Base-by-base conservation (phyloP, 2,329 filamentous ascomycete species). In the Coniochaeta sp. region DNA sequence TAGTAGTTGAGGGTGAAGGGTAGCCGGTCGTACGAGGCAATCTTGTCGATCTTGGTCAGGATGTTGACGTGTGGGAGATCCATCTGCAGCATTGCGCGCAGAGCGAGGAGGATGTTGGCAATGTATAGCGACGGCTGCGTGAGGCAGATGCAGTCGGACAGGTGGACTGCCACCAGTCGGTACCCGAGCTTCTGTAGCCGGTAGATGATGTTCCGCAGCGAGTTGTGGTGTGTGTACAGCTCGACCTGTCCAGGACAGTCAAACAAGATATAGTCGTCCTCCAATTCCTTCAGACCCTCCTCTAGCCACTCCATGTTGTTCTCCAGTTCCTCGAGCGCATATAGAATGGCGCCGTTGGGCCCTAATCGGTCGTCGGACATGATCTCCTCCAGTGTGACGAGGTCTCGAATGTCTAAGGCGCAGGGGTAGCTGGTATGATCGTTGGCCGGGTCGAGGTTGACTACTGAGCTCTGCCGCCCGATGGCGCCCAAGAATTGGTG, bases 171-270 rank as follows among this genome's bases (percentile, higher is more conserved):
- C 62, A 97, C 92, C 68, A 98, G 84, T 81, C 95, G 87, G 73
- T 96, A 98, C 62, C 90, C 92, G 67, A 93, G 74, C 78, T 96
- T 97, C 76, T 96, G 90, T 61, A 99, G 81, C 72, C 85, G 87
- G 70, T 92, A 89, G 74, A 99, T 93, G 64, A 99, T 93, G 69
- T 96, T 96, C 61, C 95, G 86, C 66, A 99, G 77, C 16, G 92
- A 96, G 60, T 88, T 87, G 76, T 99, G 95, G 71, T 98, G 95
- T 54, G 93, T 98, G 70, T 97, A 98, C 6, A 99, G 83, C 75
- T 99, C 95, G 56, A 98, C 93, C 73, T 99, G 95, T 0, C 95
- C 95, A 0, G 95, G 95, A 66, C 95, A 98, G 76, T 99, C 95
- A 65, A 99, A 97, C 12, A 99, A 75, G 60, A 99, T 77, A 70